Percentiles rank a stretch among this genome's conserved stretches.
These are phyloP conservation scores for Piper betle DNA, from an alignment of 164 flowering plant species.

Conservation along the genomic window DNA sequence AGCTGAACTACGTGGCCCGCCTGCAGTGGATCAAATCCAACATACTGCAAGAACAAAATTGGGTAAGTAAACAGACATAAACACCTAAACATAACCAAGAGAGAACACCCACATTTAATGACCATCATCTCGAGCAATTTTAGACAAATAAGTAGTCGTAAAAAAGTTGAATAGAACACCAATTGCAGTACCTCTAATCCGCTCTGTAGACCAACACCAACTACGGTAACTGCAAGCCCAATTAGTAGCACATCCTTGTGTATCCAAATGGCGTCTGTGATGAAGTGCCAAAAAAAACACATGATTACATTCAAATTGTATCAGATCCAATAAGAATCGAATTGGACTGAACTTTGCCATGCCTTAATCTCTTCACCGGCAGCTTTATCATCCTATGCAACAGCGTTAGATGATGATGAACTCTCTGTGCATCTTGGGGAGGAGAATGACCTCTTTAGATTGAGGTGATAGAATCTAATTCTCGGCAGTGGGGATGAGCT, in stretches of 20 bases:
- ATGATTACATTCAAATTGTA: constrained; percentile 6
- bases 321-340: background rate
- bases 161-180: background rate
- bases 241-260: constrained; percentile 79
- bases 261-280: constrained; percentile 71
- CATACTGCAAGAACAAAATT: constrained; percentile 33
- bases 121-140: too few species aligned
- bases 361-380: constrained; percentile 33
- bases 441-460: too few species aligned
- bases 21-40: constrained; percentile 79
- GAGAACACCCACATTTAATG: background rate
- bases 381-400: constrained; percentile 18
- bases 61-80: background rate
- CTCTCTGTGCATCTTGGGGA: constrained; percentile 28
- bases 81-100: too few species aligned
- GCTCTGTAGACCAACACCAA: constrained; percentile 63
- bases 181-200: constrained; percentile 63
- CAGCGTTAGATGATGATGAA: constrained; percentile 27
- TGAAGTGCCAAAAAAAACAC: too few species aligned
- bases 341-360: constrained; percentile 10
- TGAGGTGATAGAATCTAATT: too few species aligned
- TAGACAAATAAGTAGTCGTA: background rate
- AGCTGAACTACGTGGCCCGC: constrained; percentile 95
- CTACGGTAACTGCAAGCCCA: constrained; percentile 63
- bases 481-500: too few species aligned